Base-by-base conservation (phyloP, 352 stramenopile species). In the Hyaloperonospora brassicae region DNA sequence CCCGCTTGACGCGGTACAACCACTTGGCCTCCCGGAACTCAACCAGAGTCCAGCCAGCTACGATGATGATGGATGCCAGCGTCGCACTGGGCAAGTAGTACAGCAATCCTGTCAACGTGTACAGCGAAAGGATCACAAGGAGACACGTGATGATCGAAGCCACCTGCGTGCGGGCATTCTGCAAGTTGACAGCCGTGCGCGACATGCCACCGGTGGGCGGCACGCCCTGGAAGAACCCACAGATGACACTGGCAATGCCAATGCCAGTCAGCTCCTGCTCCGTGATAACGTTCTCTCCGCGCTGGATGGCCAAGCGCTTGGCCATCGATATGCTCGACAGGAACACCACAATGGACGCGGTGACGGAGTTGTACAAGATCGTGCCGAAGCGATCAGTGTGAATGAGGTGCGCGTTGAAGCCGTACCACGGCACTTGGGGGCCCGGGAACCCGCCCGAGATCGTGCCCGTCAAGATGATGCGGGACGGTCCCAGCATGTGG, bases 21-120 rank as follows among this genome's bases (percentile, higher is more conserved):
- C 55, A 57, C 27, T 62, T 62, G 34, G 55, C 55, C 55, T 62
- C 55, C n/a, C 46, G 47, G 36, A 62, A 57, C 41, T 62, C 55
- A 5, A 57, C 55, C 34, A 62, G n/a, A 2, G 47, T 43, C 55
- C 55, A 62, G 17, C 55, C 55, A 31, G 55, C 55, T 43, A 62
- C 55, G 39, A 62, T 62, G 30, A 62, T 62, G 36, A 57, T 62
- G 12, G 55, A 62, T 24, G 55, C 55, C 21, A 62, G 25, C 7
- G 47, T 57, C 11, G 55, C 55, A 13, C 48, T 62, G 12, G 55
- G 55, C 23, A 62, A 22, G 48, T 62, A 62, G 17, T 62, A 62
- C 30, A 62, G 36, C 21, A 48, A 47, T 11, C 47, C 38, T 24
- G 55, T 57, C 21, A 62, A 39, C 5, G 55, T 61, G 41, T 61